A percentile compares a stretch with the other conserved stretches of the same genome.
These are phyloP conservation scores for Sideroxylon spinosum DNA, from an alignment of 179 eudicot species.

Conservation along the genomic window DNA sequence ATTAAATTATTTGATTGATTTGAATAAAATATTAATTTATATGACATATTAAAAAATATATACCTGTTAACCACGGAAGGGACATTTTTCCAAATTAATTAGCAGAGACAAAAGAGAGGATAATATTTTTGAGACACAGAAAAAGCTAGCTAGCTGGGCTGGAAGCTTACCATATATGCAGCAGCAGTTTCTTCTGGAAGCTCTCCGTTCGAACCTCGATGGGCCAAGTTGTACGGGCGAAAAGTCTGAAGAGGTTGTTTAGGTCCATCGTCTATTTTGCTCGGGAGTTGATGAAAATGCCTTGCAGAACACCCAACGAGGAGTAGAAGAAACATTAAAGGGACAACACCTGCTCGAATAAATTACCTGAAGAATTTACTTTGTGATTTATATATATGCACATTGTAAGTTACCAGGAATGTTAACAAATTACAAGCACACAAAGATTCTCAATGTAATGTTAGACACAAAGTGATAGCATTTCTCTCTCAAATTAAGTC, in stretches of 20 bases:
- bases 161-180: slow-evolving; percentile 60
- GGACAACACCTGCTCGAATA: slow-evolving; percentile 46
- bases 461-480: too few relatives aligned
- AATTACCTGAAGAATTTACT: neutral
- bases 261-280: slow-evolving; percentile 32
- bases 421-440: neutral
- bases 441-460: neutral
- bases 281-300: slow-evolving; percentile 62
- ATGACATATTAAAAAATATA: too few relatives aligned
- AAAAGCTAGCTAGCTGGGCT: too few relatives aligned
- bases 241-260: slow-evolving; percentile 75
- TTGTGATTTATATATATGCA: neutral
- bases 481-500: too few relatives aligned
- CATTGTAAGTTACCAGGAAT: too few relatives aligned
- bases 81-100: neutral
- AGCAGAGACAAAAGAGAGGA: neutral
- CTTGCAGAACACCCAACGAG: slow-evolving; percentile 61
- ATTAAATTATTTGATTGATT: too few relatives aligned
- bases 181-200: slow-evolving; percentile 86
- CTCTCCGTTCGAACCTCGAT: slow-evolving; percentile 97
- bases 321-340: slow-evolving; percentile 53
- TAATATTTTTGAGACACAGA: neutral
- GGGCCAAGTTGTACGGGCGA: slow-evolving; percentile 90
- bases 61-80: neutral
- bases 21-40: too few relatives aligned